Evolutionary conservation across 2,329 filamentous ascomycete genomes (phyloP), one percentile per base, ranked within the genome.

Genomic region (Botrytis medusae): DNA sequence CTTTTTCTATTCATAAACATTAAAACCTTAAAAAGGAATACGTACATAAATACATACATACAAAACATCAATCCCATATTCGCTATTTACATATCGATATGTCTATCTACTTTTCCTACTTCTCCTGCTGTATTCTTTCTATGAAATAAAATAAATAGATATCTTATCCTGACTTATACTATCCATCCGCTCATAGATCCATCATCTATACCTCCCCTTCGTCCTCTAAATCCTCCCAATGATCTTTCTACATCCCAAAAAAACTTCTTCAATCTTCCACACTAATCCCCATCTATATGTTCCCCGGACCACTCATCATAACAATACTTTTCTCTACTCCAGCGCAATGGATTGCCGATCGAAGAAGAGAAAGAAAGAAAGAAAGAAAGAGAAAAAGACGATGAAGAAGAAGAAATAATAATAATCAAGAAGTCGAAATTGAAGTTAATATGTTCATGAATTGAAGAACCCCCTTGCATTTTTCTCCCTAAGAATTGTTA

Each of bases 361-460:
- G 5, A 61, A 40, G 34, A 16, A 40, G 14, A 25, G 32, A 61
- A 61, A 8, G 22, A 61, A 40, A 37, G 10, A 62, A 1, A n/a
- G 4, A 25, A 12, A 32, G 32, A 9, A 34, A 42, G 2, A 40
- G n/a, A 16, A 20, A 16, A 40, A 61, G 4, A 61, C 2, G 10
- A n/a, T n/a, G 22, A n/a, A 40, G 5, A 61, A 40, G n/a, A n/a
- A n/a, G n/a, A n/a, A n/a, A n/a, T n/a, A n/a, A n/a, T n/a, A n/a
- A n/a, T n/a, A n/a, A 25, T 12, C n/a, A 37, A 22, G 6, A 57
- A 48, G 51, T 54, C 46, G 10, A 16, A 29, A 44, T 42, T 29
- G 61, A 68, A 64, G 44, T 57, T 68, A 29, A 29, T 42, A 57
- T 68, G 34, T 68, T 68, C 65, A 68, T 68, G n/a, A 68, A 42